These are phyloP conservation scores for Ajuga chamaepitys DNA, from an alignment of 257 asterid genomes.

Conservation along the genomic window DNA sequence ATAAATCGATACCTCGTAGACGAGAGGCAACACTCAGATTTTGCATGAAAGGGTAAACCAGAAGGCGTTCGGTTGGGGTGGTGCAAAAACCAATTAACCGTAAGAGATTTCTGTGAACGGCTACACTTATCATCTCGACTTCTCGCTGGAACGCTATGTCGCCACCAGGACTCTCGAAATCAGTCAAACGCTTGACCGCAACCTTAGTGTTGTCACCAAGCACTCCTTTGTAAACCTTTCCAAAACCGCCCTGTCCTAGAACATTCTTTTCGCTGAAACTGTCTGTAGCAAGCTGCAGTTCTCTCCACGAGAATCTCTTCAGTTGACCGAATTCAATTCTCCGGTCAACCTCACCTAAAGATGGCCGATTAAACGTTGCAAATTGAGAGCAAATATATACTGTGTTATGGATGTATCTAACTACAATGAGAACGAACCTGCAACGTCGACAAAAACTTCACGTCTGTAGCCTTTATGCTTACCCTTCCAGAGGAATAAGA, in stretches of 20 bases:
- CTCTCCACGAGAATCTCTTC: constrained; percentile 92
- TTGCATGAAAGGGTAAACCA: constrained; percentile 93
- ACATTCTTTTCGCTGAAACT: constrained; percentile 79
- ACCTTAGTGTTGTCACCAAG: constrained; percentile 73
- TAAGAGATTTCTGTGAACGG: constrained; percentile 87
- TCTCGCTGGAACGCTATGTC: constrained; percentile 94
- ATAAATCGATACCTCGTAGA: constrained; percentile 60
- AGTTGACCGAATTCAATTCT: constrained; percentile 89
- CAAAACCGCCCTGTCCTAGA: constrained; percentile 96
- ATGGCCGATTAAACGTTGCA: neutral
- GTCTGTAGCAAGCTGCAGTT: constrained; percentile 83
- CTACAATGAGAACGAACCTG: constrained; percentile 45
- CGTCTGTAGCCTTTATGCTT: constrained; percentile 48
- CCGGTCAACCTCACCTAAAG: constrained; percentile 82
- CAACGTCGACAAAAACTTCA: constrained; percentile 82
- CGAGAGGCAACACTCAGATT: constrained; percentile 93
- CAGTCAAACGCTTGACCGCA: constrained; percentile 87
- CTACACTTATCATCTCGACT: constrained; percentile 98
- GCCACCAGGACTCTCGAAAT: constrained; percentile 91
- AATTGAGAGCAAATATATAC: neutral
- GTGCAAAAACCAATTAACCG: constrained; percentile 88
- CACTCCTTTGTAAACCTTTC: constrained; percentile 87
- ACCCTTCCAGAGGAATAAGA: constrained; percentile 55
- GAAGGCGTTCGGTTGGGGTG: constrained; percentile 83
- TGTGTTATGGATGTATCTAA: neutral